Base-by-base conservation (phyloP, 495 filamentous ascomycete genomes). In the Aspergillus nidulans region DNA sequence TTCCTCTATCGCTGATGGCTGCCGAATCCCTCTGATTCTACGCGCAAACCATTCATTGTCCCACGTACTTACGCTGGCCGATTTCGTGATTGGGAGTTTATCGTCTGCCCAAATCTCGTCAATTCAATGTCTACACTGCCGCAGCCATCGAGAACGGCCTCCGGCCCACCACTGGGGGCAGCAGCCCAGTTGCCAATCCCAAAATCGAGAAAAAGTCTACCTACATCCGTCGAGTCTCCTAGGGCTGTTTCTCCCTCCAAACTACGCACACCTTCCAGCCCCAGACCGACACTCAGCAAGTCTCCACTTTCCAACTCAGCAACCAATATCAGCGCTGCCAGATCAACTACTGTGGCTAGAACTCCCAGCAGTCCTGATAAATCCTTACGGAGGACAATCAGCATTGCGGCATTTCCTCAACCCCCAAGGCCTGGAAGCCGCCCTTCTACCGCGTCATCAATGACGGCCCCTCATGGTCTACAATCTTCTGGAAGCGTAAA, bases 391-490 rank as follows among this genome's bases (percentile, higher is more conserved):
- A 89, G 90, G 63, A 89, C 87, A 0, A 87, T 95, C 56, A 96
- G 90, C 70, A 95, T 95, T 58, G 90, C 90, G 51, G 84, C 90
- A 1, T 96, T 96, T 64, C 91, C 91, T n/a, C 88, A 92, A 55
- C 91, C 91, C 25, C 91, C 91, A 18, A 85, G 83, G 54, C 77
- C 78, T 4, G 77, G 73, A 38, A 71, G 78, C 32, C 77, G 71
- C n/a, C 68, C 69, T 19, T 71, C 72, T 9, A 73, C 73, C 23
- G 67, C 74, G 52, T 74, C 75, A 2, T 72, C 74, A 8, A 39
- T 69, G 7, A 66, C 68, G 2, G 66, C 64, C 1, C 58, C 66
- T 15, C 59, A 65, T 39, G 63, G 57, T n/a, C 51, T 60, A 30
- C 60, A 58, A 63, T 52, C 62, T 15, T 57, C 68, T 15, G 65